phyloP scores from a whole-genome alignment of 495 filamentous ascomycete genomes.

The Wilcoxina mikolae region DNA sequence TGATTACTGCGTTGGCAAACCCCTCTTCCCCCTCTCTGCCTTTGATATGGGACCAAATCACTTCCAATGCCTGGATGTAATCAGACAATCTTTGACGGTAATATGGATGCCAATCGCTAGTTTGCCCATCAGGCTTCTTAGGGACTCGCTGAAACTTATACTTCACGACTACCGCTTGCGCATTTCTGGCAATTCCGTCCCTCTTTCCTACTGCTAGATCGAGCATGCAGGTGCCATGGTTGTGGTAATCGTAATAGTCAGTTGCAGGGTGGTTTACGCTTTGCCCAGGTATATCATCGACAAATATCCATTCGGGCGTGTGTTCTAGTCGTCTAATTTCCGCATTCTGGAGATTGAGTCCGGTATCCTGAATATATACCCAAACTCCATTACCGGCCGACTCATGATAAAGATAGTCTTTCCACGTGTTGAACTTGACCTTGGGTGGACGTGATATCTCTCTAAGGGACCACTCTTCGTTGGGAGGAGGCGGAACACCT shows the following conservation, averaged over 20 bases:
- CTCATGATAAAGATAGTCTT: background rate
- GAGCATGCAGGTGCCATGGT: background rate
- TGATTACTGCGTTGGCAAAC: background rate
- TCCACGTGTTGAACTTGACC: too few species aligned
- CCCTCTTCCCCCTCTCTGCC: background rate
- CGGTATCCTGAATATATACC: background rate
- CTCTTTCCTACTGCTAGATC: background rate
- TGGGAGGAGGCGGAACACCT: too few species aligned
- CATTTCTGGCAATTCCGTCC: background rate
- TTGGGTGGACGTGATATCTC: too few species aligned
- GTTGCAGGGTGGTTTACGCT: background rate
- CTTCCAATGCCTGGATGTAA: background rate
- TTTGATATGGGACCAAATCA: background rate
- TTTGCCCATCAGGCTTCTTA: too few species aligned
- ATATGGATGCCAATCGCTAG: background rate
- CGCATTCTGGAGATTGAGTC: background rate
- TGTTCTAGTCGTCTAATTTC: background rate
- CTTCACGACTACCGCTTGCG: background rate
- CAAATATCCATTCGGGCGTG: background rate
- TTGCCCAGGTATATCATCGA: background rate
- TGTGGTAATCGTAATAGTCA: background rate
- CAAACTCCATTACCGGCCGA: background rate
- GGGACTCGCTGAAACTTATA: too few species aligned
- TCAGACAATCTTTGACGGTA: background rate
- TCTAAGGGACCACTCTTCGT: too few species aligned